phyloP scores from a whole-genome alignment of 108 stramenopile genomes.

The Aurantiochytrium sp. region DNA sequence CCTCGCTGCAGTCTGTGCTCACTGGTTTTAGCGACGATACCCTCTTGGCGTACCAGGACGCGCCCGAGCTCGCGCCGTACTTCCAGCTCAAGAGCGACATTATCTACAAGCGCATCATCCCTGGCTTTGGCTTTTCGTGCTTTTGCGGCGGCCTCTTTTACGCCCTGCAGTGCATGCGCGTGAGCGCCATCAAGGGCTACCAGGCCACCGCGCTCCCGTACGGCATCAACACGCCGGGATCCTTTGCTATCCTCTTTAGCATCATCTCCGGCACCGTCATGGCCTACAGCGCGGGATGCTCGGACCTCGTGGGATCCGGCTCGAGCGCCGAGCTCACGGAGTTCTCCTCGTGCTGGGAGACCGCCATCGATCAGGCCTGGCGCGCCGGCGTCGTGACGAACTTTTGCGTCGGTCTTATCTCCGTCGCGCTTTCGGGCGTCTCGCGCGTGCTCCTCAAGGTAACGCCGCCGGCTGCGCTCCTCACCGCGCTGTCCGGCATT shows the following conservation, averaged over 20 bases:
- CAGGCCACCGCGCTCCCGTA: conserved; percentile 65
- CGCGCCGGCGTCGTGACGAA: conserved; percentile 62
- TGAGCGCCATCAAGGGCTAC: conserved; percentile 32
- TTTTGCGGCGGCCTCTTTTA: conserved; percentile 60
- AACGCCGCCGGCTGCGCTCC: conserved; percentile 48
- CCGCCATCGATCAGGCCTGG: conserved; percentile 47
- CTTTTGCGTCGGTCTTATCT: conserved; percentile 65
- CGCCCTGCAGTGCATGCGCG: conserved; percentile 53
- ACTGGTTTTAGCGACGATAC: neutral
- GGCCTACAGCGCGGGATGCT: too few relatives aligned
- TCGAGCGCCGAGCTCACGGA: neutral
- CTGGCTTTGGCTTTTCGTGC: conserved; percentile 61
- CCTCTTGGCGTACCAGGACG: neutral
- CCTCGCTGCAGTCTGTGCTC: conserved; percentile 35
- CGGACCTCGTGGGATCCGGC: neutral
- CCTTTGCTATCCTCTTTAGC: conserved; percentile 65
- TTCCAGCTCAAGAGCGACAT: conserved; percentile 40
- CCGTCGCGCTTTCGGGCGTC: conserved; percentile 43
- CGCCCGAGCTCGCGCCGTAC: neutral
- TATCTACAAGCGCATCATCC: conserved; percentile 57
- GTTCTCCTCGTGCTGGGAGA: conserved; percentile 21
- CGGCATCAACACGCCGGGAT: conserved; percentile 69
- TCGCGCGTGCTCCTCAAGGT: conserved; percentile 42
- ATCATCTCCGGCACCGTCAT: conserved; percentile 41
- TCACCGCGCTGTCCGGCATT: conserved; percentile 60